These are phyloP conservation scores for Russula sp. DNA, from an alignment of 768 basidiomycete genomes.

Conservation along the genomic window DNA sequence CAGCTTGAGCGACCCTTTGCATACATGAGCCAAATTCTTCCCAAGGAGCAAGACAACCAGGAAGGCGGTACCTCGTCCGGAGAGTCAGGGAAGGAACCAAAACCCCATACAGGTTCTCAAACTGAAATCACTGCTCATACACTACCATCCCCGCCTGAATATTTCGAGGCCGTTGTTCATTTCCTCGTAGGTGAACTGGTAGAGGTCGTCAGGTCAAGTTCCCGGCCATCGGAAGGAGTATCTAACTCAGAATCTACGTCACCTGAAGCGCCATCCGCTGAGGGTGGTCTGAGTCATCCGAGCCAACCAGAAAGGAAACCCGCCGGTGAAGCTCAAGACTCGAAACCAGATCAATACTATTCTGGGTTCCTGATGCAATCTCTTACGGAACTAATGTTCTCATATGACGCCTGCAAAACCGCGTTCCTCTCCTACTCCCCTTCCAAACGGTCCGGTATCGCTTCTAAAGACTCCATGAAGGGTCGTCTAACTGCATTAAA, in stretches of 20 bases:
- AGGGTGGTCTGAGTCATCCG: not conserved
- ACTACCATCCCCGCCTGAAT: slow-evolving; percentile 39
- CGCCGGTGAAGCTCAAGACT: slow-evolving; percentile 11
- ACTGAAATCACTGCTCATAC: slow-evolving; percentile 32
- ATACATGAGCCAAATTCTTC: slow-evolving; percentile 33
- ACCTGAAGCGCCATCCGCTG: slow-evolving; percentile 5
- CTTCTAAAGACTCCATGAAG: slow-evolving; percentile 64
- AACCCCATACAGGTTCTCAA: slow-evolving; percentile 11
- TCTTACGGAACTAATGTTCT: slow-evolving; percentile 88
- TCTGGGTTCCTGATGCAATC: slow-evolving; percentile 87
- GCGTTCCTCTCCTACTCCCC: slow-evolving; percentile 78
- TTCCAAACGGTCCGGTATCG: slow-evolving; percentile 56
- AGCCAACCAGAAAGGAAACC: slow-evolving; percentile 8
- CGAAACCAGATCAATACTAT: slow-evolving; percentile 45
- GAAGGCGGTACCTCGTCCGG: slow-evolving; percentile 3
- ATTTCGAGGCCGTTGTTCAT: slow-evolving; percentile 60
- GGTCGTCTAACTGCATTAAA: slow-evolving; percentile 64
- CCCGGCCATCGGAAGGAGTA: slow-evolving; percentile 13
- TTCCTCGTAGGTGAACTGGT: slow-evolving; percentile 72
- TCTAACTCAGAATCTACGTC: slow-evolving; percentile 11
- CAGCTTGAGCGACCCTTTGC: slow-evolving; percentile 63
- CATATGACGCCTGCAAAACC: slow-evolving; percentile 87
- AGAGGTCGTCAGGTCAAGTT: slow-evolving; percentile 45
- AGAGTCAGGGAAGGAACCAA: slow-evolving; percentile 32
- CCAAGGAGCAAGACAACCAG: slow-evolving; percentile 31